These are phyloP conservation scores for Lepiota subincarnata DNA, from an alignment of 768 basidiomycete genomes.

Conservation along the genomic window DNA sequence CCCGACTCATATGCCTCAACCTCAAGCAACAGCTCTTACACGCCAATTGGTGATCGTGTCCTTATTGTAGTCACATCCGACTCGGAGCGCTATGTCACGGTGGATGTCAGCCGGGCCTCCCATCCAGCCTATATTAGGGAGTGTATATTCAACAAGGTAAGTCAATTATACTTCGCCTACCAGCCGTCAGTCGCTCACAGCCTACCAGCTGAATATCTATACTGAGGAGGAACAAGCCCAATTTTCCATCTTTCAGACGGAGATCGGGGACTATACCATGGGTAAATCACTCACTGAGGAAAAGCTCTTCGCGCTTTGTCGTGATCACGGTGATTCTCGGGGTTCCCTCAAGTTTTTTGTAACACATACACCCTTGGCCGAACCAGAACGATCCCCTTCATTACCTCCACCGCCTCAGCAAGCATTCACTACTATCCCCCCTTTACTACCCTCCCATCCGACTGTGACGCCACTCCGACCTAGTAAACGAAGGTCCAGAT, in stretches of 20 bases:
- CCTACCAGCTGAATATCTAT: slow-evolving; percentile 62
- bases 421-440: slow-evolving; percentile 24
- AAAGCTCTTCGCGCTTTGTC: slow-evolving; percentile 66
- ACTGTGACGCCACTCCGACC: slow-evolving; percentile 43
- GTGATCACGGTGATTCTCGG: slow-evolving; percentile 66
- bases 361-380: slow-evolving; percentile 56
- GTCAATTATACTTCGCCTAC: slow-evolving; percentile 17
- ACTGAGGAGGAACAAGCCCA: slow-evolving; percentile 76
- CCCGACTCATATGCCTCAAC: slow-evolving; percentile 29
- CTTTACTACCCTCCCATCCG: slow-evolving; percentile 33
- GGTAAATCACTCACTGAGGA: slow-evolving; percentile 72
- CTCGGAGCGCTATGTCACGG: slow-evolving; percentile 69
- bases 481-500: slow-evolving; percentile 45
- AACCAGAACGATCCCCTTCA: slow-evolving; percentile 44
- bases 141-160: slow-evolving; percentile 75
- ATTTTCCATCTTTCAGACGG: slow-evolving; percentile 82
- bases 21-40: slow-evolving; percentile 18
- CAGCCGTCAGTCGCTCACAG: slow-evolving; percentile 2
- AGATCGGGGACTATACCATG: slow-evolving; percentile 74
- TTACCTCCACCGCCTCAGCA: slow-evolving; percentile 25
- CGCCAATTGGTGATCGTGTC: slow-evolving; percentile 32
- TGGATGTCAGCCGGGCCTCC: slow-evolving; percentile 65
- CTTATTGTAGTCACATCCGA: slow-evolving; percentile 72
- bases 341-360: slow-evolving; percentile 86
- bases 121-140: slow-evolving; percentile 71